These are phyloP conservation scores for Meyerozyma guilliermondii DNA, from an alignment of 1,139 yeast genomes.

Conservation along the genomic window DNA sequence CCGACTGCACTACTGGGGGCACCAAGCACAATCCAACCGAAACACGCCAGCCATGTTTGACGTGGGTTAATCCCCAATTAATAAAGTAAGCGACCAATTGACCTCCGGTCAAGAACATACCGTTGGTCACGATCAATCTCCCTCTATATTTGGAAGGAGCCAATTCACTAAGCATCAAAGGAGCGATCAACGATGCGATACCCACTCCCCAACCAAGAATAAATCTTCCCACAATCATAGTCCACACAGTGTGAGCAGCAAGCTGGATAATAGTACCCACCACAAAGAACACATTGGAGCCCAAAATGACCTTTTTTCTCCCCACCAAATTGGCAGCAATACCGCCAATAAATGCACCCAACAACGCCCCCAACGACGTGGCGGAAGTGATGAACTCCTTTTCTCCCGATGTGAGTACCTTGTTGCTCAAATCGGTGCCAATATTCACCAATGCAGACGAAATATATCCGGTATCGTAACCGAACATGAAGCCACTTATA, in stretches of 20 bases:
- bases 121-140: constrained; percentile 64
- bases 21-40: constrained; percentile 85
- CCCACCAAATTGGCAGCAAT: constrained; percentile 76
- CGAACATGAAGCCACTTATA: constrained; percentile 92
- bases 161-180: constrained; percentile 83
- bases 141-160: constrained; percentile 94
- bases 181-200: constrained; percentile 85
- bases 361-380: constrained; percentile 85
- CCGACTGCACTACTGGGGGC: constrained; percentile 78
- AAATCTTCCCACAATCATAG: constrained; percentile 87
- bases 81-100: constrained; percentile 88
- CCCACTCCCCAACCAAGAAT: constrained; percentile 97
- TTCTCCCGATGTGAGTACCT: constrained; percentile 58
- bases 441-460: constrained; percentile 87
- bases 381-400: constrained; percentile 93
- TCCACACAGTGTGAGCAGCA: constrained; percentile 76
- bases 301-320: constrained; percentile 72
- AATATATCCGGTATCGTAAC: constrained; percentile 94
- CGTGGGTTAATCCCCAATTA: constrained; percentile 79
- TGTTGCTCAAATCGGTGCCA: constrained; percentile 60
- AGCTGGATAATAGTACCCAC: constrained; percentile 83
- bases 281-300: constrained; percentile 73
- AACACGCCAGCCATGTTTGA: constrained; percentile 86
- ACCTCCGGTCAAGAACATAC: constrained; percentile 81
- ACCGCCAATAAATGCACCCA: constrained; percentile 77